Percentiles rank a stretch among this genome's conserved stretches.
phyloP scores from a whole-genome alignment of 176 grass and related monocot species.

The Cocos nucifera region DNA sequence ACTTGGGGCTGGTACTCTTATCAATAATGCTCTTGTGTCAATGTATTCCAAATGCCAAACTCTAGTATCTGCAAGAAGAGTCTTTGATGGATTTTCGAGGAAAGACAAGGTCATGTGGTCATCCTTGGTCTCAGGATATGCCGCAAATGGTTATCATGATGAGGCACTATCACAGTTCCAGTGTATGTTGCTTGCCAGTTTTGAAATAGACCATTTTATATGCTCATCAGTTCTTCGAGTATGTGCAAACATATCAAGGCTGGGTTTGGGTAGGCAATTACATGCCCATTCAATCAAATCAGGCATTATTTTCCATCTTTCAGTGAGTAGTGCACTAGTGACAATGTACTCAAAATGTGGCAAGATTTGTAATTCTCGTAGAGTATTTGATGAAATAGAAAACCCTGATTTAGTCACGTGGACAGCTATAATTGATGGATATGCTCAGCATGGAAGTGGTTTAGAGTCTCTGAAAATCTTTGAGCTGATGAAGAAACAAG shows the following conservation, averaged over 20 bases:
- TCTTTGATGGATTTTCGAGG: slow-evolving; percentile 46
- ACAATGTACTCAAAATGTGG: too few species aligned
- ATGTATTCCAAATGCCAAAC: slow-evolving; percentile 67
- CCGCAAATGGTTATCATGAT: slow-evolving; percentile 42
- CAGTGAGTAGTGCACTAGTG: too few species aligned
- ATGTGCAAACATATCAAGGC: slow-evolving; percentile 40
- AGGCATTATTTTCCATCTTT: slow-evolving; percentile 18
- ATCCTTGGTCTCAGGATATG: slow-evolving; percentile 61
- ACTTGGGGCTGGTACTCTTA: slow-evolving; percentile 13
- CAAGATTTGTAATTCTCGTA: too few species aligned
- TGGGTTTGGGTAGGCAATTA: slow-evolving; percentile 41
- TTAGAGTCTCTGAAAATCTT: slow-evolving; percentile 52
- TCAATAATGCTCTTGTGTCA: slow-evolving; percentile 45
- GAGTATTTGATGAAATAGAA: too few species aligned
- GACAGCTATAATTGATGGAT: slow-evolving; percentile 74
- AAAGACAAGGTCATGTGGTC: slow-evolving; percentile 47
- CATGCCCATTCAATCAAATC: slow-evolving; percentile 46
- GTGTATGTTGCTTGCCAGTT: slow-evolving; percentile 30
- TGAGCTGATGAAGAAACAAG: slow-evolving; percentile 44
- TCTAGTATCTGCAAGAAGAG: slow-evolving; percentile 36
- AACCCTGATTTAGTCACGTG: slow-evolving; percentile 57
- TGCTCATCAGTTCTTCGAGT: slow-evolving; percentile 63
- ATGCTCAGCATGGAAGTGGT: slow-evolving; percentile 64
- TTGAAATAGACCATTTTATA: slow-evolving; percentile 42
- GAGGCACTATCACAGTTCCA: slow-evolving; percentile 47